Evolutionary conservation across 2,329 filamentous ascomycete genomes (phyloP).

Genomic region (Herpotrichia juniperi): DNA sequence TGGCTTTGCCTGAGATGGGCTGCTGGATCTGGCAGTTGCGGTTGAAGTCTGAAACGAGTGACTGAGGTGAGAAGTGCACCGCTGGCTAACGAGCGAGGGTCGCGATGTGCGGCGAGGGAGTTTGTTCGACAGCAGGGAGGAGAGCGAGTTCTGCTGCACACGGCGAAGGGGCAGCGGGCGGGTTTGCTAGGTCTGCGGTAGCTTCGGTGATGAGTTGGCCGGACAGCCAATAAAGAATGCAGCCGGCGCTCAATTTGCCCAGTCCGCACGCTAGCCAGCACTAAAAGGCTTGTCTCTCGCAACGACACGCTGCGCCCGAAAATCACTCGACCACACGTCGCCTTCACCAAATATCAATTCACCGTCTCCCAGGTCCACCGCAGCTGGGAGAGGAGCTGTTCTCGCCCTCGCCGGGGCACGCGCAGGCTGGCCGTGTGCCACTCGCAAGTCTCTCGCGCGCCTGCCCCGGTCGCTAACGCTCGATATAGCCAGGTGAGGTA

Average conservation of each 20-base stretch:
- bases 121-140: not conserved
- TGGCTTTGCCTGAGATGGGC: conserved; percentile 18
- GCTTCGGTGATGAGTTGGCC: conserved; percentile 1
- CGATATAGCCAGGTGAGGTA: conserved; percentile 5
- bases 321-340: conserved; percentile 1
- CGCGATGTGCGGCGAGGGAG: conserved; percentile 8
- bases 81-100: conserved; percentile 10
- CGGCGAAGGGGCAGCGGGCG: not conserved
- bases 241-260: not conserved
- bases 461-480: not conserved
- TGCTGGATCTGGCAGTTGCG: conserved; percentile 10
- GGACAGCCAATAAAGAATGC: conserved; percentile 21
- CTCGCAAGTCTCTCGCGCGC: not conserved
- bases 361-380: not conserved
- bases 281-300: conserved; percentile 2
- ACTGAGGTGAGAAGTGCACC: conserved; percentile 44
- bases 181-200: not conserved
- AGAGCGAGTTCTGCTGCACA: not conserved
- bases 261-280: conserved; percentile 4
- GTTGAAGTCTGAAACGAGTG: conserved; percentile 41
- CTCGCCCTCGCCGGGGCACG: not conserved
- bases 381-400: not conserved
- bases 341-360: not conserved
- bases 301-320: not conserved
- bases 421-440: not conserved